These are phyloP conservation scores for Dendrobium catenatum DNA, from an alignment of 106 monocot genomes.

Conservation along the genomic window DNA sequence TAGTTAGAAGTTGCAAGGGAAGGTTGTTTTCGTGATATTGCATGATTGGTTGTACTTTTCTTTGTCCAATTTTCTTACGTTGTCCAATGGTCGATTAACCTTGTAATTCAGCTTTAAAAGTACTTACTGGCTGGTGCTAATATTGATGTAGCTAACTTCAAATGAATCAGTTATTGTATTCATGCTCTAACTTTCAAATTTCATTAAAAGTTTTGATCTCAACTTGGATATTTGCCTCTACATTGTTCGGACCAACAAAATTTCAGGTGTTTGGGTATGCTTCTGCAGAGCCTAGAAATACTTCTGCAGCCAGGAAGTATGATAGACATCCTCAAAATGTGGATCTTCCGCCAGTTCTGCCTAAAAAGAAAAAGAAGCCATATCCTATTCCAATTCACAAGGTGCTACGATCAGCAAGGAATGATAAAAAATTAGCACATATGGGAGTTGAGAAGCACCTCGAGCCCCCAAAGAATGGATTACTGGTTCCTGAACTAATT, in stretches of 20 bases:
- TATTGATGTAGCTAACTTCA: background rate
- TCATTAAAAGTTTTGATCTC: background rate
- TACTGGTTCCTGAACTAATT: constrained; percentile 78
- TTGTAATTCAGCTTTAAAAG: background rate
- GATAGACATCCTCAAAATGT: constrained; percentile 58
- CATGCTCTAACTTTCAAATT: background rate
- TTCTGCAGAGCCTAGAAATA: constrained; percentile 17
- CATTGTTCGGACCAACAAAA: background rate
- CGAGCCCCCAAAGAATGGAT: constrained; percentile 79
- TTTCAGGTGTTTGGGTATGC: constrained; percentile 14
- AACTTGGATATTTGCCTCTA: background rate
- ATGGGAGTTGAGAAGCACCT: constrained; percentile 89
- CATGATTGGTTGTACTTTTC: background rate
- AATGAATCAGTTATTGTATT: background rate
- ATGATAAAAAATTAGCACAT: constrained; percentile 60
- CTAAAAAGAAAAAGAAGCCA: constrained; percentile 87
- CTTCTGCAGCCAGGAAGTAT: constrained; percentile 19
- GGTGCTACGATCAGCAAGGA: constrained; percentile 44
- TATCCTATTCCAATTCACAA: constrained; percentile 63
- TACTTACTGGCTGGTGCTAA: background rate
- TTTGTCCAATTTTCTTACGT: background rate
- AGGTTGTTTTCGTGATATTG: background rate
- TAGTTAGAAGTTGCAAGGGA: too few relatives aligned
- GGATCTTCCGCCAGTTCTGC: constrained; percentile 55
- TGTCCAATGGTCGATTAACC: background rate